Evolutionary conservation across 257 asterid species (phyloP), one percentile per base, ranked within the genome.

Genomic region (Gynochthodes officinalis): DNA sequence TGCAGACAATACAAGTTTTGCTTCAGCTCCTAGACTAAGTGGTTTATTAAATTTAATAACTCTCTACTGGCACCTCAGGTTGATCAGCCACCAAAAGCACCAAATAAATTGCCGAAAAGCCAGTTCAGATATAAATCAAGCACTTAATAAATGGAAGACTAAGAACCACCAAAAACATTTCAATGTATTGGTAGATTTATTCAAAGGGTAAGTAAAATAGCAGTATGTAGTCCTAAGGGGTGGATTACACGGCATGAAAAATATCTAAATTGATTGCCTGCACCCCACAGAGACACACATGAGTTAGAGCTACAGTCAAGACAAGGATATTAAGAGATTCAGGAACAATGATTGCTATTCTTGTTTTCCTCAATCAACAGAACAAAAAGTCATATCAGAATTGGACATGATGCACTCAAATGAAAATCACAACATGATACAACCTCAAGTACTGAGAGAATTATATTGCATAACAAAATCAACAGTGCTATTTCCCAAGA

Each of bases 1-100:
- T 93, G 95, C 86, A 82, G 62, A 81, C 72, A 76, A 64, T 67
- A 70, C 32, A 61, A 63, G 46, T 19, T 54, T 32, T 46, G 48
- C 67, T 46, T 71, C 66, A 77, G 13, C 55, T 40, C 18, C n/a
- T n/a, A 13, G 27, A 50, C 27, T 50, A 27, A 50, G 21, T 1
- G 57, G 57, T 50, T 21, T 21, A 50, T 2, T 19, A 50, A 4
- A 50, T 1, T 6, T n/a, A n/a, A n/a, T n/a, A n/a, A n/a, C n/a
- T n/a, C n/a, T n/a, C n/a, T n/a, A n/a, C n/a, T n/a, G n/a, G n/a
- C n/a, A n/a, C n/a, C n/a, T n/a, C n/a, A n/a, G n/a, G n/a, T n/a
- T 18, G 4, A 49, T 46, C 43, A 27, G 57, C 44, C 42, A 59
- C 42, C 65, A 32, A 2, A 4, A 30, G 25, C 42, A 35, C 48